Conservation (phyloP, 768 basidiomycete genomes). For the Kwoniella sp. region DNA sequence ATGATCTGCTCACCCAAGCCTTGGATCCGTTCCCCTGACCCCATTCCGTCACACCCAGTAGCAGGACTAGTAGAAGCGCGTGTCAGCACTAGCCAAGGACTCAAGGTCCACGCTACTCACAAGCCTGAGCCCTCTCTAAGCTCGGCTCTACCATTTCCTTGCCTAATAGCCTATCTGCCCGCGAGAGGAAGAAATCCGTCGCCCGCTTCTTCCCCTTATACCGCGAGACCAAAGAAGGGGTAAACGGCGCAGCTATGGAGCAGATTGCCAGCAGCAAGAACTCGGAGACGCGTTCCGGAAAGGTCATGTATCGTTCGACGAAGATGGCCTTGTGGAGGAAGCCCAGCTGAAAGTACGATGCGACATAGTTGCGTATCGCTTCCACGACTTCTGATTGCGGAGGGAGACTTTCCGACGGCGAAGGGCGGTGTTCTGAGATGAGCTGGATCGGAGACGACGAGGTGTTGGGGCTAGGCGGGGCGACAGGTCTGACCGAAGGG, state of each 20-base stretch:
- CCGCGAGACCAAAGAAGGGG: conserved; percentile 16
- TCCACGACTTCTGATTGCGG: conserved; percentile 20
- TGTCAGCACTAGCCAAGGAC: not conserved
- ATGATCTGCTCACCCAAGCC: conserved; percentile 16
- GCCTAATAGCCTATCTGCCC: conserved; percentile 19
- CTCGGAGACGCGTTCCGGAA: conserved; percentile 10
- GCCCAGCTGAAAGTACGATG: conserved; percentile 27
- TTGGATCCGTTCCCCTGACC: conserved; percentile 30
- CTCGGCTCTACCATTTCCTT: conserved; percentile 24
- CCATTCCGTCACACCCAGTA: conserved; percentile 26
- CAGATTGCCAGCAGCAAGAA: conserved; percentile 31
- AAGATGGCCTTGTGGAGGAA: conserved; percentile 32
- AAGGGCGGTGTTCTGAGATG: not conserved
- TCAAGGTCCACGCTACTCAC: conserved; percentile 12
- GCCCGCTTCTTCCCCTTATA: conserved; percentile 29
- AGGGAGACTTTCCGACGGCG: conserved; percentile 7
- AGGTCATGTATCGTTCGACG: conserved; percentile 24
- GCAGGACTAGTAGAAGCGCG: conserved; percentile 16
- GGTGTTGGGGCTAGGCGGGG: conserved; percentile 4
- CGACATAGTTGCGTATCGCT: conserved; percentile 21
- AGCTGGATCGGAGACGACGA: not conserved
- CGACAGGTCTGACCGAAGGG: not conserved
- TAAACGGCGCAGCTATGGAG: conserved; percentile 30
- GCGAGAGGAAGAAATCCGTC: conserved; percentile 20
- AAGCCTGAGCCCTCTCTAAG: conserved; percentile 27